Conservation (phyloP, 169 alveolate species). For the Cyclospora cayetanensis region DNA sequence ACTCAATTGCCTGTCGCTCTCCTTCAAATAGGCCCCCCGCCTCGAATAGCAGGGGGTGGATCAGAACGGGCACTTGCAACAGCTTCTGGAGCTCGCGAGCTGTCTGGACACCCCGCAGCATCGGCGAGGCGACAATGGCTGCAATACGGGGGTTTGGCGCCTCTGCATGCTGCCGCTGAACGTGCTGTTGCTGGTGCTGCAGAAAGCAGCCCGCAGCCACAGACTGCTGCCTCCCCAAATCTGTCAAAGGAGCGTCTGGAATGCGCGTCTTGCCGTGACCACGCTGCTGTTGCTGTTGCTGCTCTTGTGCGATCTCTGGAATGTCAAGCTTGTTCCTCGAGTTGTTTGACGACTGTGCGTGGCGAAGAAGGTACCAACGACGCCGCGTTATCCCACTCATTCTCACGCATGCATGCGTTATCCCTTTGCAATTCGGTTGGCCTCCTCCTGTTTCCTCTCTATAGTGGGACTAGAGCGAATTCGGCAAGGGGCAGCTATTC, state of each 20-base stretch:
- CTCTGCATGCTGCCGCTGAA: conserved; percentile 2
- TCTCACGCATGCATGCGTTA: not conserved
- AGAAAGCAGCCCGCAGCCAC: conserved; percentile 36
- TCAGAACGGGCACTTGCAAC: not conserved
- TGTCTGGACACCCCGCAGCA: conserved; percentile 49
- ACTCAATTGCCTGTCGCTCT: not conserved
- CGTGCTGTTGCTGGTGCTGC: not conserved
- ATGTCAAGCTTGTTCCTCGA: not conserved
- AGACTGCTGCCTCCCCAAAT: conserved; percentile 34
- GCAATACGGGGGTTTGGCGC: conserved; percentile 28
- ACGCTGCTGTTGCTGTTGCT: not conserved
- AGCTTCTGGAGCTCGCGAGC: conserved; percentile 25
- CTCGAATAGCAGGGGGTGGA: conserved; percentile 28
- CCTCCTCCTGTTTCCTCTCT: no score
- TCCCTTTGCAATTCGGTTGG: no score
- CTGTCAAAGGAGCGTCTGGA: conserved; percentile 25
- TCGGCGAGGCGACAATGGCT: conserved; percentile 12
- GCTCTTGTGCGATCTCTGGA: not conserved
- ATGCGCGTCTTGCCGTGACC: not conserved
- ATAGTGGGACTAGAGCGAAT: no score
- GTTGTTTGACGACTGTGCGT: conserved; percentile 1
- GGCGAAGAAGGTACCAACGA: not conserved
- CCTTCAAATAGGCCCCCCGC: conserved; percentile 29
- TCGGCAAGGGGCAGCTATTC: no score
- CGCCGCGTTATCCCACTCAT: not conserved